Evolutionary conservation across 306 rosid genomes (phyloP), one percentile per base, ranked within the genome.

Genomic region (Alnus rubra): DNA sequence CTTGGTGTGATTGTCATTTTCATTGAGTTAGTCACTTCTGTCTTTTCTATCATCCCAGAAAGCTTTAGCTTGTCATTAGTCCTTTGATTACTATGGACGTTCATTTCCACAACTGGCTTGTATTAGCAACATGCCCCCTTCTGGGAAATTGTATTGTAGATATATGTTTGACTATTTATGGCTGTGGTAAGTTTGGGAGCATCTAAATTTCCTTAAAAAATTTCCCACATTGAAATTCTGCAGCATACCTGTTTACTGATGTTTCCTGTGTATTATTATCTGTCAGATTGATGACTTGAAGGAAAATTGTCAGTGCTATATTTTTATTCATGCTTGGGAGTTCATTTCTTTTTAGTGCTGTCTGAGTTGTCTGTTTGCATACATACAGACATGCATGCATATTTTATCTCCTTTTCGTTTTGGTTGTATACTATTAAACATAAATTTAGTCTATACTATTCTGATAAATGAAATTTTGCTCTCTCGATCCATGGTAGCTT

Each of bases 401-500:
- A 19, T 67, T 67, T 65, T 18, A 39, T 39, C 72, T 42, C n/a
- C 28, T 39, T 10, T 7, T 67, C 2, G 23, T 39, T 67, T 67
- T 18, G 51, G 48, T 19, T 15, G 4, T 3, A 42, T 44, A 35
- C 31, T 16, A 42, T 18, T 23, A 73, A 73, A 78, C 75, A 81
- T 73, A 52, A 55, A 42, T 58, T 15, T 73, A 60, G 69, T 81
- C 64, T 70, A 50, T 33, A n/a, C 82, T 45, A 80, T 55, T 76
- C 78, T 67, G 52, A 47, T 78, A 50, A 83, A 83, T 76, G 77
- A 72, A 69, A 71, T 71, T 62, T 79, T 69, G 37, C 76, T 84
- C 68, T 74, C 50, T 72, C 39, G 35, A 73, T 69, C 42, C 76
- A 77, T 81, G 74, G 73, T 92, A 95, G 99, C 96, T 74, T 93